Percentiles rank a stretch among this genome's conserved stretches.
These are phyloP conservation scores for Nannochloris sp. DNA, from an alignment of 139 green algal genomes.

Conservation along the genomic window DNA sequence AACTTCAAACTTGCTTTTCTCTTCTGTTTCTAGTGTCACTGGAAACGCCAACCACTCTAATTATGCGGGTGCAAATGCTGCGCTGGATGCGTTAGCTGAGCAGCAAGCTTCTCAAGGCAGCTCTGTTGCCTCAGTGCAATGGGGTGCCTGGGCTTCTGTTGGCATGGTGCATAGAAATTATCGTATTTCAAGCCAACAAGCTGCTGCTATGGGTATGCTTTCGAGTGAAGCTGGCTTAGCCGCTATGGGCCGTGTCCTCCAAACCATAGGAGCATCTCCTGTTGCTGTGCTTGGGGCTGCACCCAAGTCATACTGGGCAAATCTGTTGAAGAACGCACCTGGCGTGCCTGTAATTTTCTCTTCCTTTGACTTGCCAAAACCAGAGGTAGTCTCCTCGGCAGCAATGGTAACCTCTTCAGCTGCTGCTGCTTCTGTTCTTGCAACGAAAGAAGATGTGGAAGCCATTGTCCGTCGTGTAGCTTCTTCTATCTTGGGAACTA, in stretches of 20 bases:
- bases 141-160: conserved; percentile 63
- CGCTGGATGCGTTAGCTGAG: conserved; percentile 29
- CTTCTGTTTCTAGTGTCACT: conserved; percentile 38
- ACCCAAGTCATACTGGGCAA: conserved; percentile 15
- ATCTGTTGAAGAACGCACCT: conserved; percentile 5
- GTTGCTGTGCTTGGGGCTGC: conserved; percentile 14
- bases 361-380: too few relatives aligned
- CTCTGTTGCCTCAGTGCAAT: conserved; percentile 54
- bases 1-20: conserved; percentile 51
- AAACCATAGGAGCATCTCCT: not conserved
- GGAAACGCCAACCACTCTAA: conserved; percentile 40
- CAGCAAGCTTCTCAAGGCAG: conserved; percentile 19
- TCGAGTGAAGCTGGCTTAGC: conserved; percentile 12
- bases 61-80: conserved; percentile 41
- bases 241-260: conserved; percentile 13
- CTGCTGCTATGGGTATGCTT: conserved; percentile 22
- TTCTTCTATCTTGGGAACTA: not conserved
- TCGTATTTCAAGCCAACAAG: conserved; percentile 4
- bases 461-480: conserved; percentile 1
- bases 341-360: conserved; percentile 3
- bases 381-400: not conserved
- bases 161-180: conserved; percentile 2
- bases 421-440: not conserved
- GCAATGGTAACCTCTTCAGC: not conserved
- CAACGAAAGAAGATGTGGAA: not conserved